These are phyloP conservation scores for Trichomonas tenax DNA, from an alignment of 208 protist genomes.

Conservation along the genomic window DNA sequence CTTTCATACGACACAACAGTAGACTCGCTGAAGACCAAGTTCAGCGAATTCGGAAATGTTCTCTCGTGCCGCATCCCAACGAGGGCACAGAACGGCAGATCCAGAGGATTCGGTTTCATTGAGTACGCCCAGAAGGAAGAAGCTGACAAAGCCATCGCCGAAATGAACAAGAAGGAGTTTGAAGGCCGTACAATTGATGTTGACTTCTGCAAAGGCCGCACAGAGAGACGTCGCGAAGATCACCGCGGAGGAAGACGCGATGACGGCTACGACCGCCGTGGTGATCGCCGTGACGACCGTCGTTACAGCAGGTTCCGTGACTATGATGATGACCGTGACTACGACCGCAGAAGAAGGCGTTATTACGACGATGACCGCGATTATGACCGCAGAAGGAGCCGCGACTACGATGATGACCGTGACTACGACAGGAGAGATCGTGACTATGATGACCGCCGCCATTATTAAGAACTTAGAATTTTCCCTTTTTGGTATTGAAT, in stretches of 20 bases:
- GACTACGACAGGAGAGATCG: neutral
- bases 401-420: neutral
- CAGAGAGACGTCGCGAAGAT: neutral
- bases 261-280: neutral
- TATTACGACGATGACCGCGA: neutral
- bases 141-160: neutral
- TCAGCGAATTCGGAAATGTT: neutral
- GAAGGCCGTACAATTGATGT: neutral
- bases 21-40: neutral
- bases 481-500: neutral
- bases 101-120: neutral
- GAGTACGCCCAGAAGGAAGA: neutral
- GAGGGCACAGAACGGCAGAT: neutral
- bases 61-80: neutral
- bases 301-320: neutral
- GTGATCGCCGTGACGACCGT: slow-evolving; percentile 19
- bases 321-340: neutral
- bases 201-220: neutral
- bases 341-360: neutral
- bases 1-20: neutral
- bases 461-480: neutral
- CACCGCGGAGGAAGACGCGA: neutral
- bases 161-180: neutral
- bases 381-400: neutral
- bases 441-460: neutral